Conservation (phyloP, 129 eudicot genomes). For the Solidago caesia region DNA sequence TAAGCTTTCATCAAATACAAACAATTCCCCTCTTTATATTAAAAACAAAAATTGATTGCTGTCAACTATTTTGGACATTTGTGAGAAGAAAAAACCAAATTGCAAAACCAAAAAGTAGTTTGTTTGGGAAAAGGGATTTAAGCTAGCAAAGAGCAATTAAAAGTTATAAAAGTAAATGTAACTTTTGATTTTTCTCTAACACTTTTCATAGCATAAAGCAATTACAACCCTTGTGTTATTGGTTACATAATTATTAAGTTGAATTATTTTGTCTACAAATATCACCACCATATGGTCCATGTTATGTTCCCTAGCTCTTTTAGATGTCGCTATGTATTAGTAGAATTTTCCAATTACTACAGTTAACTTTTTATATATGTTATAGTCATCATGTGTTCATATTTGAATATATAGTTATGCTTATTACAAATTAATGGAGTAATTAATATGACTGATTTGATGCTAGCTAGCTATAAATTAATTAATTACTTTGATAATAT, state of each 20-base stretch:
- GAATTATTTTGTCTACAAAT: conserved; percentile 41
- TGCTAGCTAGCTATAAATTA: too few relatives aligned
- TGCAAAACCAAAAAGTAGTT: conserved; percentile 33
- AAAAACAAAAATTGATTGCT: not conserved
- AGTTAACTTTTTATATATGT: not conserved
- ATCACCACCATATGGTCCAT: conserved; percentile 45
- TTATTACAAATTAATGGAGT: not conserved
- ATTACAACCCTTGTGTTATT: conserved; percentile 38
- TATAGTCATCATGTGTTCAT: conserved; percentile 6
- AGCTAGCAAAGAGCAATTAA: conserved; percentile 8
- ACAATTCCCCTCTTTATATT: not conserved
- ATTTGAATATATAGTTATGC: not conserved
- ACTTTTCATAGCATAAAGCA: conserved; percentile 36
- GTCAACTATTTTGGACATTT: conserved; percentile 31
- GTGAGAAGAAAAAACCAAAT: conserved; percentile 29
- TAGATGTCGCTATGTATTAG: conserved; percentile 17
- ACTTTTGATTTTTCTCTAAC: conserved; percentile 40
- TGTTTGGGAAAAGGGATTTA: conserved; percentile 31
- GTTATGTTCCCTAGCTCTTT: conserved; percentile 33
- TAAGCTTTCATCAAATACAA: too few relatives aligned
- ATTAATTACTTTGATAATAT: not conserved
- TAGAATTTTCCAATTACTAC: conserved; percentile 21
- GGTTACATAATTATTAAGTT: conserved; percentile 37
- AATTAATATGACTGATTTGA: too few relatives aligned
- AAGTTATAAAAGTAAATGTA: conserved; percentile 40